phyloP scores from a whole-genome alignment of 306 rosid species.

The Citrullus amarus region DNA sequence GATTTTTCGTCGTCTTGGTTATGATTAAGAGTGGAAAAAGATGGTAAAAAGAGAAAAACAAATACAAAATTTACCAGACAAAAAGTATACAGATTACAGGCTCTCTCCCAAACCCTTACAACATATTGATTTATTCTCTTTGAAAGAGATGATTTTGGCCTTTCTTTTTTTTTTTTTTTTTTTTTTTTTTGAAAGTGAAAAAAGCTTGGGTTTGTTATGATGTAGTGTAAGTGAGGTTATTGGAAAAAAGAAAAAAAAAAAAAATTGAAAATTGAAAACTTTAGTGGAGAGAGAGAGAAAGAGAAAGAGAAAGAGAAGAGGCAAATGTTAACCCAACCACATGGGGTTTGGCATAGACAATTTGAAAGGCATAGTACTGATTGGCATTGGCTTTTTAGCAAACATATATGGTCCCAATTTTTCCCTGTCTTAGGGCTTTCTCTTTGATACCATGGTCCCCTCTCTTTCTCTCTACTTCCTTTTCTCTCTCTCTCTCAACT shows the following conservation, averaged over 20 bases:
- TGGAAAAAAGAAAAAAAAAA: neutral
- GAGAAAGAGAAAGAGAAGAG: neutral
- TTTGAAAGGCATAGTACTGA: constrained; percentile 7
- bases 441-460: constrained; percentile 27
- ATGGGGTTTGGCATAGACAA: constrained; percentile 18
- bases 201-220: neutral
- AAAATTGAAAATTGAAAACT: neutral
- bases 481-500: constrained; percentile 11
- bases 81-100: neutral
- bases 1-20: too few relatives aligned
- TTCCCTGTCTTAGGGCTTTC: constrained; percentile 1
- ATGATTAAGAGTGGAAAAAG: too few relatives aligned
- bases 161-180: too few relatives aligned
- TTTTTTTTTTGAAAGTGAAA: neutral
- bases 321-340: constrained; percentile 9
- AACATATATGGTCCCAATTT: constrained; percentile 13
- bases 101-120: neutral
- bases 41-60: too few relatives aligned
- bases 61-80: neutral
- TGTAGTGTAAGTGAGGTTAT: neutral
- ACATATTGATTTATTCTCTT: neutral
- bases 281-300: neutral
- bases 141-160: neutral
- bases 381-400: constrained; percentile 14
- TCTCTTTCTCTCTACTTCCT: constrained; percentile 21